These are phyloP conservation scores for Kwoniella botswanensis DNA, from an alignment of 768 basidiomycete species.

Conservation along the genomic window DNA sequence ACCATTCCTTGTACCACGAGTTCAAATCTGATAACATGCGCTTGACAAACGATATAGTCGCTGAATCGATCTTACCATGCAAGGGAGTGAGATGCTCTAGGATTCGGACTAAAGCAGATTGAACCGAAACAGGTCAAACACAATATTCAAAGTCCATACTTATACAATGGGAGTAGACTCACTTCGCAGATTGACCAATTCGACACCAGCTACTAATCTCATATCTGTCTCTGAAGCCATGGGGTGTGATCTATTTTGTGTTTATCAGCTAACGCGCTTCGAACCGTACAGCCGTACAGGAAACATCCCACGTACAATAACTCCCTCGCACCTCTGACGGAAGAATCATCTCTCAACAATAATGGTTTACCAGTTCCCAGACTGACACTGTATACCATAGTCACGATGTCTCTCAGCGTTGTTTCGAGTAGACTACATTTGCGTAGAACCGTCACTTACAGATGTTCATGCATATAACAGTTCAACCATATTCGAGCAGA, in stretches of 20 bases:
- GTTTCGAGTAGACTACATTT: background rate
- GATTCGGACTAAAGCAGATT: conserved; percentile 72
- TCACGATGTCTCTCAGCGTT: no score
- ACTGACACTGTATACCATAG: conserved; percentile 69
- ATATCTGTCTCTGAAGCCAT: conserved; percentile 91
- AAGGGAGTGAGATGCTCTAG: conserved; percentile 86
- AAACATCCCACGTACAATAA: conserved; percentile 61
- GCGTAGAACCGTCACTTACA: conserved; percentile 63
- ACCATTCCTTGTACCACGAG: conserved; percentile 89
- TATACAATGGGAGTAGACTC: conserved; percentile 39
- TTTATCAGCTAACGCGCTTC: no score
- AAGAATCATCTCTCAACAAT: conserved; percentile 84
- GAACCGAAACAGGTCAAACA: background rate
- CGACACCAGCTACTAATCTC: conserved; percentile 81
- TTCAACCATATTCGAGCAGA: conserved; percentile 94
- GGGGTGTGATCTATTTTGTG: conserved; percentile 64
- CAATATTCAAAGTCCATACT: background rate
- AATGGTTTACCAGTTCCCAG: conserved; percentile 89
- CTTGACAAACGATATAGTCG: conserved; percentile 82
- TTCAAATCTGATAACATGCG: conserved; percentile 84
- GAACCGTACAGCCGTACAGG: no score
- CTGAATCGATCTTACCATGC: conserved; percentile 82
- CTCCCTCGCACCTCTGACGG: conserved; percentile 80
- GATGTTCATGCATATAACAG: conserved; percentile 95
- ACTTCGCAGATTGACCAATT: conserved; percentile 92